These are phyloP conservation scores for Neopestalotiopsis sp. DNA, from an alignment of 2,329 filamentous ascomycete genomes.

Conservation along the genomic window DNA sequence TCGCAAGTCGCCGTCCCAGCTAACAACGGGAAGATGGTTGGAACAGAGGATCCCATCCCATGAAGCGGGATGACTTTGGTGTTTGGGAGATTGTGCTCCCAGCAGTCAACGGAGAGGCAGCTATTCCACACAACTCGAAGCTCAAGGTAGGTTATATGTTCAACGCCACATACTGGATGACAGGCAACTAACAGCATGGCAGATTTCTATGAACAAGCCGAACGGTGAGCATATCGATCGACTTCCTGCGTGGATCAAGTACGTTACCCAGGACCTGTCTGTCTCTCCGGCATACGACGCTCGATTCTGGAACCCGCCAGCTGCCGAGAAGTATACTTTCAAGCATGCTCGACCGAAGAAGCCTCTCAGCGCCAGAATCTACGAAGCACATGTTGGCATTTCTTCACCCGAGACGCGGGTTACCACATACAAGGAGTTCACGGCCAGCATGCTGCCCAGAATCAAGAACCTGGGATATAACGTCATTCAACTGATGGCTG, in stretches of 20 bases:
- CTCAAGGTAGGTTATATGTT: conserved; percentile 71
- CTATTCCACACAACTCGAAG: conserved; percentile 92
- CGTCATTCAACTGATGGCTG: conserved; percentile 96
- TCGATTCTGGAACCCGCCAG: conserved; percentile 94
- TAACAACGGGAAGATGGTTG: conserved; percentile 71
- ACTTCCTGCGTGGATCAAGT: conserved; percentile 94
- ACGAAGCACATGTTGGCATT: conserved; percentile 98
- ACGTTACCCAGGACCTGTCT: conserved; percentile 89
- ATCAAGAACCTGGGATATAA: conserved; percentile 95
- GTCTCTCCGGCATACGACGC: conserved; percentile 95
- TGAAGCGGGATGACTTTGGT: conserved; percentile 85
- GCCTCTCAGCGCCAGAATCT: conserved; percentile 86
- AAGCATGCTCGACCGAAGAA: conserved; percentile 83
- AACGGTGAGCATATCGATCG: conserved; percentile 83
- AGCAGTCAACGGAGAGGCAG: conserved; percentile 72
- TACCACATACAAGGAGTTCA: conserved; percentile 97
- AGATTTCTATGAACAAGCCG: conserved; percentile 85
- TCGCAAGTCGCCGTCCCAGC: not conserved
- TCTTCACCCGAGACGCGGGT: conserved; percentile 89
- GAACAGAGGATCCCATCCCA: conserved; percentile 81
- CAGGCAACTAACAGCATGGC: conserved; percentile 9
- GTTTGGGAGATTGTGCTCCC: conserved; percentile 85
- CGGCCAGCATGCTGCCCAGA: conserved; percentile 85
- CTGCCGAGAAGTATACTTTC: conserved; percentile 78
- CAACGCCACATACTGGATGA: not conserved